These are phyloP conservation scores for Earliella scabrosa DNA, from an alignment of 1,284 basidiomycete species.

Conservation along the genomic window DNA sequence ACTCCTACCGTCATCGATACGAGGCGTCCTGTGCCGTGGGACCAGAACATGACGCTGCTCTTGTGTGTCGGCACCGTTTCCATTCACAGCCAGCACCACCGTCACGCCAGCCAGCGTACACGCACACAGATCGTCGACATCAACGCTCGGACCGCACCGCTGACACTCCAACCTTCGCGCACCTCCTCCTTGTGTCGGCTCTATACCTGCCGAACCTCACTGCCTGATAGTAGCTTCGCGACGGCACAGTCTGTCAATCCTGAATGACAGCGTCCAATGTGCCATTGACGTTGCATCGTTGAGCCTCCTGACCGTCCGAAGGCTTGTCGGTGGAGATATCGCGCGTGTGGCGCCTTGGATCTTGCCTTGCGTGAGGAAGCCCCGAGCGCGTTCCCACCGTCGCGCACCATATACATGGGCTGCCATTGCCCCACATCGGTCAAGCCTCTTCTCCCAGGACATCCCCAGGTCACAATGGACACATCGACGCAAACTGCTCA, in stretches of 20 bases:
- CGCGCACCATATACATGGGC: constrained; percentile 10
- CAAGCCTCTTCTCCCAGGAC: neutral
- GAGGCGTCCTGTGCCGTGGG: no score
- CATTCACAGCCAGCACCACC: no score
- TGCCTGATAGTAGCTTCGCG: neutral
- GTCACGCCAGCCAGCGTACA: no score
- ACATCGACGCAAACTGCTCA: constrained; percentile 1
- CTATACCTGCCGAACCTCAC: neutral
- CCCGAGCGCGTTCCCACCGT: constrained; percentile 1
- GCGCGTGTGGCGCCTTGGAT: no score
- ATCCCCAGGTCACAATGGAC: constrained; percentile 1
- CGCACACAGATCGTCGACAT: no score
- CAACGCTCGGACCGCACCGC: no score
- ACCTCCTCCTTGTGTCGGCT: neutral
- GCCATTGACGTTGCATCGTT: neutral
- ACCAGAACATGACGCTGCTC: no score
- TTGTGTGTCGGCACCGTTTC: no score
- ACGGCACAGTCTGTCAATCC: neutral
- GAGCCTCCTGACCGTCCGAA: neutral
- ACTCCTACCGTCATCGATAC: no score
- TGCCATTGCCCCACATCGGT: neutral
- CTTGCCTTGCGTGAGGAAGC: no score
- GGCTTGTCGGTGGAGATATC: constrained; percentile 11
- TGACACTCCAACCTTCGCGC: no score
- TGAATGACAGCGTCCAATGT: neutral